Conservation (phyloP, 306 rosid species). For the Quercus wislizeni region DNA sequence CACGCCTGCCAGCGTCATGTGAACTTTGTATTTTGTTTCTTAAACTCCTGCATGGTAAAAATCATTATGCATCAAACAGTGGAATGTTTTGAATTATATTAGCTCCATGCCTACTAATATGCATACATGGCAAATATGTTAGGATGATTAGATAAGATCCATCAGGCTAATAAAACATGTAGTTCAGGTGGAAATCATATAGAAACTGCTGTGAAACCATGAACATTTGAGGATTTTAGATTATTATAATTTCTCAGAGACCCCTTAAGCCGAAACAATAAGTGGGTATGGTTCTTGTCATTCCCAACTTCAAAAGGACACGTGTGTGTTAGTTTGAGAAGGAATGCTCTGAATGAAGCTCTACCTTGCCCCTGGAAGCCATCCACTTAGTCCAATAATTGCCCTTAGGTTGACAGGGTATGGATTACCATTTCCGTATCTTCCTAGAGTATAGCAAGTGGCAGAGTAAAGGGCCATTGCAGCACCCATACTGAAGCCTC, state of each 20-base stretch:
- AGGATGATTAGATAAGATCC: not conserved
- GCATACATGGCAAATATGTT: not conserved
- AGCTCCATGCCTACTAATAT: not conserved
- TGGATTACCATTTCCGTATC: slow-evolving; percentile 76
- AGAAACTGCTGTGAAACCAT: not conserved
- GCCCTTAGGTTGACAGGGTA: slow-evolving; percentile 81
- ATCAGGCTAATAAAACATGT: not conserved
- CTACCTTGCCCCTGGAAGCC: slow-evolving; percentile 99
- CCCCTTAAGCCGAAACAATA: not conserved
- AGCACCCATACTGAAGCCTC: slow-evolving; percentile 99
- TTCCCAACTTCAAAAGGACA: not conserved
- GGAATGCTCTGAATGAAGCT: not conserved
- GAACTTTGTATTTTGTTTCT: slow-evolving; percentile 83
- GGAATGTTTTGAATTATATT: not conserved
- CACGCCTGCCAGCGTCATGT: slow-evolving; percentile 84
- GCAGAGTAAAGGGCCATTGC: slow-evolving; percentile 96
- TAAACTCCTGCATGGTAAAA: slow-evolving; percentile 53
- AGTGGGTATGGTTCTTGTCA: not conserved
- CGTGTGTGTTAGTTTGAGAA: not conserved
- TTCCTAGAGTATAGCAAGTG: slow-evolving; percentile 88
- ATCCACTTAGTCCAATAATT: slow-evolving; percentile 92
- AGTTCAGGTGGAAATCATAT: not conserved
- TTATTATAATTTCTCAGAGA: not conserved
- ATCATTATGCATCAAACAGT: slow-evolving; percentile 5
- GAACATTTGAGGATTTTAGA: not conserved